These are phyloP conservation scores for Telfairia occidentalis DNA, from an alignment of 331 rosid species.

Conservation along the genomic window DNA sequence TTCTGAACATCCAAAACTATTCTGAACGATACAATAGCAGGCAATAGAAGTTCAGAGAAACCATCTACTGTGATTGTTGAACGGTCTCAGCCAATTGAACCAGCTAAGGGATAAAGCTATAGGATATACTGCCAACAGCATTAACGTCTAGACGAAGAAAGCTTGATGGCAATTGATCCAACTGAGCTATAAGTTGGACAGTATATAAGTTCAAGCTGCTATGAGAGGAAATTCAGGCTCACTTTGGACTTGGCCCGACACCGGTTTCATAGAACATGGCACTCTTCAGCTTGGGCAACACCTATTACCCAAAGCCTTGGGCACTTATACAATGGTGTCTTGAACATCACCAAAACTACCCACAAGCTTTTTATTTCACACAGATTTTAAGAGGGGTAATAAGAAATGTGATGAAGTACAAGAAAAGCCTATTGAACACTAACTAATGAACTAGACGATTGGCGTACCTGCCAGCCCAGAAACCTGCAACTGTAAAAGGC, in stretches of 20 bases:
- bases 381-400: not conserved
- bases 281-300: not conserved
- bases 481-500: constrained; percentile 90
- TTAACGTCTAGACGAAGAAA: not conserved
- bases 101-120: not conserved
- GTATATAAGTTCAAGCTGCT: not conserved
- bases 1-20: not conserved
- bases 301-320: no score
- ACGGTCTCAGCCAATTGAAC: not conserved
- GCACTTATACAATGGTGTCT: no score
- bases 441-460: not conserved
- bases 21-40: not conserved
- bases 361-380: not conserved
- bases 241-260: not conserved
- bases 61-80: not conserved
- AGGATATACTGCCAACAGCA: not conserved
- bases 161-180: not conserved
- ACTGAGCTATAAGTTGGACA: not conserved
- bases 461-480: constrained; percentile 88
- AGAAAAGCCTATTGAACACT: not conserved
- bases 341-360: not conserved
- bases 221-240: not conserved
- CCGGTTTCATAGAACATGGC: not conserved
- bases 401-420: not conserved
- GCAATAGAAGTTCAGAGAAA: not conserved